Evolutionary conservation across 331 rosid species (phyloP), one percentile per base, ranked within the genome.

Genomic region (Rhamnella rubrinervis): DNA sequence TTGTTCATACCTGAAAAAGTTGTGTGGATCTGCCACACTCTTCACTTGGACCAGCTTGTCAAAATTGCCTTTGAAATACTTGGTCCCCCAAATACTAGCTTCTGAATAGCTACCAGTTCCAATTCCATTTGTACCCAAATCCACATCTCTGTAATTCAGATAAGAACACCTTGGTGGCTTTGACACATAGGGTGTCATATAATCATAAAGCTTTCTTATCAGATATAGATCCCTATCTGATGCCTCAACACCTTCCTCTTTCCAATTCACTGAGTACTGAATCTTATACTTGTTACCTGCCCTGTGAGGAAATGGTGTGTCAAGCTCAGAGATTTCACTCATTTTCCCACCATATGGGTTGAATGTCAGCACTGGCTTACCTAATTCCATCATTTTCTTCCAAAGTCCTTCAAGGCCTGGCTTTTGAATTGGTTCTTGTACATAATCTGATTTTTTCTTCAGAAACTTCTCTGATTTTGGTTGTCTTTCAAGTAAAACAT

Each of bases 271-370:
- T 0, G 87, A 83, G 71, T 85, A 88, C 63, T 88, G 88, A 46
- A 88, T 85, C 39, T 88, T 85, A 74, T 72, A 88, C 6, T 72
- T 60, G 75, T 85, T 88, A 51, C 88, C 93, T 35, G 85, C 87
- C 68, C 95, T 77, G 39, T 88, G 93, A 7, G 95, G 91, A 70
- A 88, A 88, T 1, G 87, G 78, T 28, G 88, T 85, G 59, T 77
- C 95, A 12, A 23, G 2, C 78, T 85, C 84, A 3, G 84, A 77
- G 64, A 88, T 81, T 75, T 85, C 78, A 60, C 82, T 70, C 91
- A 83, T 88, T 83, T 55, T 85, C 39, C 91, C 89, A 38, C 91
- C 91, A 28, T 88, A 88, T 23, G 95, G 84, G 47, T 88, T 88
- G 64, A 83, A 79, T 75, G 86, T 74, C 3, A 81, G 67, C 47